Percentiles rank a stretch among this genome's conserved stretches.
Evolutionary conservation across 2,329 filamentous ascomycete species (phyloP).

Genomic region (Triangularia verruculosa): DNA sequence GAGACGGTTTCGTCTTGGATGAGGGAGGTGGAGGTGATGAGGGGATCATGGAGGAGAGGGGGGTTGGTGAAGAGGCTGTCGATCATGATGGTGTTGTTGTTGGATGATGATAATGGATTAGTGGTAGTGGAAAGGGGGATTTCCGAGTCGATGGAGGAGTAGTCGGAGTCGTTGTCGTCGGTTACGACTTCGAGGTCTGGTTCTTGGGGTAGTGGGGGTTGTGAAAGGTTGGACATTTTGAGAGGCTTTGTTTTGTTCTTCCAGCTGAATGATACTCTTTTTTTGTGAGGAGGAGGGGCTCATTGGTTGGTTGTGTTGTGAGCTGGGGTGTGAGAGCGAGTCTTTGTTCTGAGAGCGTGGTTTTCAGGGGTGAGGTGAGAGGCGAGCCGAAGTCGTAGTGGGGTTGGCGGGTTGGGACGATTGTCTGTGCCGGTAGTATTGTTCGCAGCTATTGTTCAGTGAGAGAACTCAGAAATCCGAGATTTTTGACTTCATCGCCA

Average conservation of each 20-base stretch:
- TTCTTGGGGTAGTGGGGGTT: neutral
- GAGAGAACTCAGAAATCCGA: neutral
- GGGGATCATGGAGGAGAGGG: constrained; percentile 62
- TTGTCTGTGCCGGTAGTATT: neutral
- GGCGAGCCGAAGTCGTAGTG: neutral
- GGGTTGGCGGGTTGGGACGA: neutral
- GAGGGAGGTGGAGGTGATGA: constrained; percentile 65
- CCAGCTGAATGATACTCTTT: constrained; percentile 21
- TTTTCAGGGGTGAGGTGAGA: neutral
- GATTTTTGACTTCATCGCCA: neutral
- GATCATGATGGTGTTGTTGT: constrained; percentile 34
- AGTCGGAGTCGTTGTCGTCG: constrained; percentile 15
- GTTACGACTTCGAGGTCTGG: neutral
- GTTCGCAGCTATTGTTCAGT: neutral
- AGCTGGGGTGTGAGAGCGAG: neutral
- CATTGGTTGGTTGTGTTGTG: neutral
- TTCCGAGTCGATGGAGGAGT: constrained; percentile 17
- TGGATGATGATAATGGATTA: neutral
- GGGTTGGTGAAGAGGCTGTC: constrained; percentile 56
- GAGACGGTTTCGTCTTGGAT: constrained; percentile 67
- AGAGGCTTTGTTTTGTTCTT: constrained; percentile 17
- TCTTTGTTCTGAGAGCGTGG: neutral
- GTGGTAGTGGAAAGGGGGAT: neutral
- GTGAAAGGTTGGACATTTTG: neutral
- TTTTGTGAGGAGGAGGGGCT: neutral